These are phyloP conservation scores for Emericellopsis terricola DNA, from an alignment of 495 filamentous ascomycete species.

Conservation along the genomic window DNA sequence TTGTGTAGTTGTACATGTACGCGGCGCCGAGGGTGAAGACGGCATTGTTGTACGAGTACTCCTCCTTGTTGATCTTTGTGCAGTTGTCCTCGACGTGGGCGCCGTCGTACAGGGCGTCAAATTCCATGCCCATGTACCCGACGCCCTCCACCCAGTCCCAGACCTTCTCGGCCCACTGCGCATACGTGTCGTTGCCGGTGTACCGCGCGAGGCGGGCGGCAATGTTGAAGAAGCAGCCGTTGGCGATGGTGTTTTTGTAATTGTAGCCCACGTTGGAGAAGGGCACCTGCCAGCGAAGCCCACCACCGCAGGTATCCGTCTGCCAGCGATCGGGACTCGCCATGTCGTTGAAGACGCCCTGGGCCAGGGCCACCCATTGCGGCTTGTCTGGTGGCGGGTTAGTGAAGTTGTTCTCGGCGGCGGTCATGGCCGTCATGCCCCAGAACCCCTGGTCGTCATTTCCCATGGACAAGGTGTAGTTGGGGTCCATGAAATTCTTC, in stretches of 20 bases:
- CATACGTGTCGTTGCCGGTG: conserved; percentile 61
- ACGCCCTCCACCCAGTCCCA: conserved; percentile 53
- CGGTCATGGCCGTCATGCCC: conserved; percentile 56
- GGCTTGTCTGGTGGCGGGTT: conserved; percentile 36
- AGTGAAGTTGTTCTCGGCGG: conserved; percentile 54
- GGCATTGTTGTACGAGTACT: conserved; percentile 69
- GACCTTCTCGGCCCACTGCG: conserved; percentile 50
- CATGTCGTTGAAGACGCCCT: conserved; percentile 64
- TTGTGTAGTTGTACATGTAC: conserved; percentile 61
- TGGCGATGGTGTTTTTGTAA: conserved; percentile 84
- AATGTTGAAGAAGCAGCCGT: conserved; percentile 75
- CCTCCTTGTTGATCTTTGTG: conserved; percentile 37
- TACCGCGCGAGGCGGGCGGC: conserved; percentile 63
- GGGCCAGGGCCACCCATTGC: conserved; percentile 57
- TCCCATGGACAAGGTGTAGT: conserved; percentile 59
- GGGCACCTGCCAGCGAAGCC: conserved; percentile 74
- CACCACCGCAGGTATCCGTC: conserved; percentile 48
- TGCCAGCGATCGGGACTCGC: conserved; percentile 30
- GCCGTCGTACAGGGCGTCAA: conserved; percentile 53
- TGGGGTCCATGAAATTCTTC: conserved; percentile 48
- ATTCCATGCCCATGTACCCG: conserved; percentile 44
- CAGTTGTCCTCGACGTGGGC: conserved; percentile 46
- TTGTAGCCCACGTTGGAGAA: conserved; percentile 59
- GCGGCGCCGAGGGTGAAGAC: conserved; percentile 57
- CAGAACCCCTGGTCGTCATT: conserved; percentile 76